Evolutionary conservation across 2,329 filamentous ascomycete genomes (phyloP).

Genomic region (Fusarium sambucinum): DNA sequence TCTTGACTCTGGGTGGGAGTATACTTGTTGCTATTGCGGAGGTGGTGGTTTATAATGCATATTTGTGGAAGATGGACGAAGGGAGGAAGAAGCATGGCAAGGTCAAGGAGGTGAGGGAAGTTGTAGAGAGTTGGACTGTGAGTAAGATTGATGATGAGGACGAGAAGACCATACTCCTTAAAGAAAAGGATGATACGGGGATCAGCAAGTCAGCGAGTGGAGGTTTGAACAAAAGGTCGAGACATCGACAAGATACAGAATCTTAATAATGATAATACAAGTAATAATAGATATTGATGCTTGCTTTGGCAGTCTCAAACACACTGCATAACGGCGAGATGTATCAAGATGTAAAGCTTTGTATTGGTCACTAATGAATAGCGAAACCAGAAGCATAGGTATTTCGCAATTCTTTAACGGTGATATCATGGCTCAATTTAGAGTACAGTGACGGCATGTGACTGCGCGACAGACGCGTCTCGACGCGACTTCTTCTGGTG

Average conservation of each 20-base stretch:
- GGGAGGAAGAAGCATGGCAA: conserved; percentile 73
- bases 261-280: neutral
- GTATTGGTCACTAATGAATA: neutral
- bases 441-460: conserved; percentile 21
- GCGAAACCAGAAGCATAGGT: neutral
- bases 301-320: neutral
- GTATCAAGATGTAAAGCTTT: neutral
- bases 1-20: conserved; percentile 77
- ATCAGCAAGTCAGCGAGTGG: conserved; percentile 47
- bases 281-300: neutral
- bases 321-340: neutral
- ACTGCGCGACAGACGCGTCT: conserved; percentile 36
- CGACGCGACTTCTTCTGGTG: conserved; percentile 33
- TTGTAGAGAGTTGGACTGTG: conserved; percentile 79
- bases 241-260: conserved; percentile 7
- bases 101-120: conserved; percentile 73
- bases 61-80: conserved; percentile 77
- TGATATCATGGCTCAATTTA: conserved; percentile 35
- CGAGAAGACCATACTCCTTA: conserved; percentile 45
- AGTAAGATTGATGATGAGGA: conserved; percentile 54
- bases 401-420: neutral
- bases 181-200: conserved; percentile 37
- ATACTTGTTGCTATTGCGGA: conserved; percentile 79
- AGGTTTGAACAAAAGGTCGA: conserved; percentile 27
- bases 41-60: conserved; percentile 81